Base-by-base conservation (phyloP, 2,329 filamentous ascomycete genomes). In the Hymenoscyphus scutula region DNA sequence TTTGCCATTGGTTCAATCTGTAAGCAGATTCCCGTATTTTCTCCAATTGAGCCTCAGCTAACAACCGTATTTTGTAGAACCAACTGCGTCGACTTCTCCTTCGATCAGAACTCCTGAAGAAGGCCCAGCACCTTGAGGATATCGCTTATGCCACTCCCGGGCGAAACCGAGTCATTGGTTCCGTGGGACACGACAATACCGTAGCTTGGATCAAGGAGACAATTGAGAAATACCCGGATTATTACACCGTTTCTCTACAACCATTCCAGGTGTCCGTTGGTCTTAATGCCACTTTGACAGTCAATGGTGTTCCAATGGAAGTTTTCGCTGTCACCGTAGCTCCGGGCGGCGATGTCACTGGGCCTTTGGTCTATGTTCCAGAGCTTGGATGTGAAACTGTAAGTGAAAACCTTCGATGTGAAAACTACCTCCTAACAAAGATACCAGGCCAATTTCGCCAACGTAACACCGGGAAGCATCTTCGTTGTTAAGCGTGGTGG, bases 401-500 rank as follows among this genome's bases (percentile, higher is more conserved):
- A 61, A 55, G 59, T 15, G 27, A 2, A 27, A 5, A 7, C 13
- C 10, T n/a, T 32, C 23, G 5, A 41, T 27, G 8, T 15, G 19
- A 19, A 37, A 32, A 15, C 19, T 10, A 13, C 19, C 13, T 3
- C 8, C 13, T 37, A 30, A 51, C 38, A 5, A 37, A 1, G 15
- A 30, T 29, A 29, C 6, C 13, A 68, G 66, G 45, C 79, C 6
- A 88, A 92, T 74, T 92, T 84, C 72, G 84, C 89, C 3, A 70
- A 78, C 1, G 59, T 62, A 29, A 76, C 89, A 5, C 72, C 77
- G n/a, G 88, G 85, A 59, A 85, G 84, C 65, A 86, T 94, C 61
- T 89, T 88, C 17, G 79, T 93, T 41, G 81, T 93, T 67, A 79
- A 80, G 41, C 87, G 90, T 64, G 90, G 90, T 60, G 80, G 76